Evolutionary conservation across 305 asterid species (phyloP).

Genomic region (Fraxinus xanthoxyloides): DNA sequence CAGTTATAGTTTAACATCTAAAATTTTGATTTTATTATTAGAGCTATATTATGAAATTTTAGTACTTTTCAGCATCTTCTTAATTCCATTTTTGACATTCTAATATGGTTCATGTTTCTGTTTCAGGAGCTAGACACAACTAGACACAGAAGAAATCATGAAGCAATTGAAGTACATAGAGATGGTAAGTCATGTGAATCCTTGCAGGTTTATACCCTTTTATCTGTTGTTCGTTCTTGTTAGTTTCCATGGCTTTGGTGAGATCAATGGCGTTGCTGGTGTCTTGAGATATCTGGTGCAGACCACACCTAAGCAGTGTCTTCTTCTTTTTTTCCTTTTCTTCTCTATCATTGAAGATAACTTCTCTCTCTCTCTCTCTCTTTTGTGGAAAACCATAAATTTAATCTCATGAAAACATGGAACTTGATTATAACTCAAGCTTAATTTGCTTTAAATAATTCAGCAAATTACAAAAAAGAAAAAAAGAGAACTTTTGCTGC

Average conservation of each 20-base stretch:
- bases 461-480: too few species aligned
- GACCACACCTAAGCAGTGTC: not conserved
- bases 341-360: not conserved
- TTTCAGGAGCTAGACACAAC: conserved; percentile 76
- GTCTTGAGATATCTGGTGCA: not conserved
- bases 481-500: not conserved
- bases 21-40: not conserved
- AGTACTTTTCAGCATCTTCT: not conserved
- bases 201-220: not conserved
- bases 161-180: conserved; percentile 78
- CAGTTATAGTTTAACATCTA: not conserved
- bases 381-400: not conserved
- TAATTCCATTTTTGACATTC: not conserved
- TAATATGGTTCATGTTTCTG: conserved; percentile 21
- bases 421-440: not conserved
- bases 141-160: conserved; percentile 66
- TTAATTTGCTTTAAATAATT: not conserved
- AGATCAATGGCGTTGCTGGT: not conserved
- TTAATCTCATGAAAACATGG: not conserved
- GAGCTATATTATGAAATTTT: not conserved
- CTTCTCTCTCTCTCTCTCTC: not conserved
- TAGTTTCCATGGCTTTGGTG: not conserved
- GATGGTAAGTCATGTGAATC: conserved; percentile 45
- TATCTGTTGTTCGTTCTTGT: not conserved
- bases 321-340: not conserved